These are phyloP conservation scores for Sporothrix pallida DNA, from an alignment of 2,329 filamentous ascomycete genomes.

Conservation along the genomic window DNA sequence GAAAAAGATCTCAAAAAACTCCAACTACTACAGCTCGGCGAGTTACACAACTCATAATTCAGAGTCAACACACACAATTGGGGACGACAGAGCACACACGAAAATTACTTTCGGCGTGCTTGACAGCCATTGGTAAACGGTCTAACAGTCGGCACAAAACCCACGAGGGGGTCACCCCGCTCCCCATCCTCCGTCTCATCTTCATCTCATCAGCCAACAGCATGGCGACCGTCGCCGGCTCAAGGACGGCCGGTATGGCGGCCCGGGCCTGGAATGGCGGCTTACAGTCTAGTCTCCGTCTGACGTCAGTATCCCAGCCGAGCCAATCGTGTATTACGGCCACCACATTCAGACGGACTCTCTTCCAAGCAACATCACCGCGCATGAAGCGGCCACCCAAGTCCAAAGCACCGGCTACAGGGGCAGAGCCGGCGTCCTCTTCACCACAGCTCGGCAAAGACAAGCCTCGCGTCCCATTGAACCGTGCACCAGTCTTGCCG, in stretches of 20 bases:
- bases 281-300: background rate
- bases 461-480: background rate
- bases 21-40: background rate
- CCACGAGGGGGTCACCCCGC: background rate
- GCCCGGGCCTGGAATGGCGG: background rate
- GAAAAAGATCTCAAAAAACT: conserved; percentile 6
- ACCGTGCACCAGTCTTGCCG: background rate
- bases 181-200: too few relatives aligned
- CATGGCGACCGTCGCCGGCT: conserved; percentile 7
- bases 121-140: background rate
- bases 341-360: background rate
- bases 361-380: conserved; percentile 27
- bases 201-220: background rate
- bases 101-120: too few relatives aligned
- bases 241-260: background rate
- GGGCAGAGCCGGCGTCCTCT: background rate
- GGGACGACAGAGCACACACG: too few relatives aligned
- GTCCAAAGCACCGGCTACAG: background rate
- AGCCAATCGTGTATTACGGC: background rate
- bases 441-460: background rate
- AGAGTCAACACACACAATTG: background rate
- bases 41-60: background rate
- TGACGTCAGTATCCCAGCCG: background rate
- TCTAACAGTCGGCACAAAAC: background rate
- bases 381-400: conserved; percentile 44